Conservation (phyloP, 1,284 basidiomycete genomes). For the Cerrena zonata region DNA sequence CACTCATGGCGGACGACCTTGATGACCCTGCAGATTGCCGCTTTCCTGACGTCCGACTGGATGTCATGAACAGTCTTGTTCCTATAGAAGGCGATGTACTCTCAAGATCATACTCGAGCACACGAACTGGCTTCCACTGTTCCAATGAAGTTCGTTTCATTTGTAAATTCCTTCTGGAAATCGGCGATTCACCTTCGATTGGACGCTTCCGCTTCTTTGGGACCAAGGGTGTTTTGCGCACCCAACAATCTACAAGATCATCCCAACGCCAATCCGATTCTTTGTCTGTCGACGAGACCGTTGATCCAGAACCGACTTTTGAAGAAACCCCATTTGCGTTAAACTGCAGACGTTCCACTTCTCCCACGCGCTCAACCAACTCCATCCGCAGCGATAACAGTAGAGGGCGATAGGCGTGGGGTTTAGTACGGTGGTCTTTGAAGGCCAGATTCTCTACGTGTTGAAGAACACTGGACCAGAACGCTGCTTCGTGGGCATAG, state of each 20-base stretch:
- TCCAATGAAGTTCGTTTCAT: neutral
- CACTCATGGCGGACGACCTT: too few relatives aligned
- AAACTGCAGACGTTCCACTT: slow-evolving; percentile 44
- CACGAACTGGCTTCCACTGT: slow-evolving; percentile 1
- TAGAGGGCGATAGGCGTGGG: slow-evolving; percentile 22
- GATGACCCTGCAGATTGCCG: neutral
- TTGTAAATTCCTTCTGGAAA: neutral
- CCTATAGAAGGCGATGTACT: too few relatives aligned
- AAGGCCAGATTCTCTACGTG: slow-evolving; percentile 36
- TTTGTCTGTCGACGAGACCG: neutral
- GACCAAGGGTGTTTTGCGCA: slow-evolving; percentile 29
- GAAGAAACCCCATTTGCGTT: neutral
- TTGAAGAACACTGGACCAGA: slow-evolving; percentile 48
- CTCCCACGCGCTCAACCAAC: slow-evolving; percentile 43
- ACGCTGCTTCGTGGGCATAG: slow-evolving; percentile 4
- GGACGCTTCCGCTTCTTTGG: neutral
- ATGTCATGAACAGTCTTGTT: too few relatives aligned
- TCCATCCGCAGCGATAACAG: slow-evolving; percentile 27
- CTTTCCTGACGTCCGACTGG: too few relatives aligned
- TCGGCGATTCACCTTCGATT: neutral
- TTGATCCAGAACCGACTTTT: neutral
- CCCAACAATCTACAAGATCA: slow-evolving; percentile 38
- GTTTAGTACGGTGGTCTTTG: slow-evolving; percentile 13
- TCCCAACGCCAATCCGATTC: slow-evolving; percentile 40
- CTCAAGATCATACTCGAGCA: too few relatives aligned